Conservation (phyloP, 129 eudicot genomes). For the Ambrosia trifida region DNA sequence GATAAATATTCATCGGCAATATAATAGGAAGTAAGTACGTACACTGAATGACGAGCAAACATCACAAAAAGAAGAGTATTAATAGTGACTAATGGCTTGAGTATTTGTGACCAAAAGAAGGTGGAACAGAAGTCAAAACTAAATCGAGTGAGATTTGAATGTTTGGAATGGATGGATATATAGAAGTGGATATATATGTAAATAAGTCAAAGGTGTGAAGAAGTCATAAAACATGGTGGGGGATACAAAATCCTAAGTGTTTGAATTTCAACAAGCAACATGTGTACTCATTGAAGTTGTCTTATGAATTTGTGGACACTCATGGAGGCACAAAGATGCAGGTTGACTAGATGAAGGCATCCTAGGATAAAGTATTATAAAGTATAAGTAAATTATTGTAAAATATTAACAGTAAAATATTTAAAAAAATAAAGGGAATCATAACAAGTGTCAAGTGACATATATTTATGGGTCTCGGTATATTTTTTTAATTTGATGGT, state of each 20-base stretch:
- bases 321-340: conserved; percentile 38
- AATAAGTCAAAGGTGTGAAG: conserved; percentile 30
- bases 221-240: conserved; percentile 28
- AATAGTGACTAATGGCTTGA: background rate
- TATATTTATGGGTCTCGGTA: background rate
- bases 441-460: conserved; percentile 15
- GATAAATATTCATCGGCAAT: background rate
- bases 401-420: background rate
- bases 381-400: conserved; percentile 1
- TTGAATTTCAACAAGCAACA: conserved; percentile 28
- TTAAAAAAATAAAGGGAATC: conserved; percentile 1
- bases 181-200: conserved; percentile 28
- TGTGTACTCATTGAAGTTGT: conserved; percentile 44
- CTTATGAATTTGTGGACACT: conserved; percentile 41
- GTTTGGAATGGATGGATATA: conserved; percentile 10
- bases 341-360: conserved; percentile 42
- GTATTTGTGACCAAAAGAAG: background rate
- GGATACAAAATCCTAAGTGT: conserved; percentile 35
- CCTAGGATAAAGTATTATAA: conserved; percentile 38
- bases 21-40: background rate
- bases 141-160: conserved; percentile 24
- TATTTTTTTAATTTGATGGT: too few relatives aligned
- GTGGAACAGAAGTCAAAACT: conserved; percentile 12
- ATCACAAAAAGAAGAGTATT: background rate
- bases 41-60: conserved; percentile 9